A percentile compares a stretch with the other conserved stretches of the same genome.
Evolutionary conservation across 164 flowering plant genomes (phyloP).

Genomic region (Buxus sempervirens): DNA sequence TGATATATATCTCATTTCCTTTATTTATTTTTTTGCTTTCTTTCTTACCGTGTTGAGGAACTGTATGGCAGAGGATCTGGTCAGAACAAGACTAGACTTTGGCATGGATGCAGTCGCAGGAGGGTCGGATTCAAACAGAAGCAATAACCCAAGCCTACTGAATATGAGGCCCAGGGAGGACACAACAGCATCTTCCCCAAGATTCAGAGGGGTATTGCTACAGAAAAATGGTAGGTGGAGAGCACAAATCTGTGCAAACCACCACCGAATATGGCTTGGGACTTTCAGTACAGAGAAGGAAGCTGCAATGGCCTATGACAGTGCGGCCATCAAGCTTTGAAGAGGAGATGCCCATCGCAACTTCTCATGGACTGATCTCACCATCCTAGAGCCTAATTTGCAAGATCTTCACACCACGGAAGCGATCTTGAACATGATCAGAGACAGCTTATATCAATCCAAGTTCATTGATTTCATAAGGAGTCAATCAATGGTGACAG

Average conservation of each 20-base stretch:
- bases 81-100: constrained; percentile 14
- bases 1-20: neutral
- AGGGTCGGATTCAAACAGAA: constrained; percentile 30
- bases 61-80: constrained; percentile 20
- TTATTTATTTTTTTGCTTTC: no score
- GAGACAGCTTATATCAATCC: constrained; percentile 7
- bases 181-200: neutral
- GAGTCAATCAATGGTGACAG: neutral
- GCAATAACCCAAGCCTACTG: constrained; percentile 7
- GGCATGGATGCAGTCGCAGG: constrained; percentile 4
- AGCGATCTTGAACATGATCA: constrained; percentile 13
- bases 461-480: neutral
- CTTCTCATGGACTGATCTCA: constrained; percentile 32
- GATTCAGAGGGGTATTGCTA: constrained; percentile 49
- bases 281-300: constrained; percentile 43
- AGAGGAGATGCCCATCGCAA: constrained; percentile 40
- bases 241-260: constrained; percentile 59
- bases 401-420: constrained; percentile 31
- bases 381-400: constrained; percentile 34
- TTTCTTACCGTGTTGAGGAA: neutral
- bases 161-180: constrained; percentile 12
- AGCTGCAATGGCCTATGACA: constrained; percentile 65
- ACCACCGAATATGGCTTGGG: constrained; percentile 58
- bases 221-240: constrained; percentile 63
- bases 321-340: constrained; percentile 47